Base-by-base conservation (phyloP, 1,139 yeast genomes). In the Debaryomyces sp. region DNA sequence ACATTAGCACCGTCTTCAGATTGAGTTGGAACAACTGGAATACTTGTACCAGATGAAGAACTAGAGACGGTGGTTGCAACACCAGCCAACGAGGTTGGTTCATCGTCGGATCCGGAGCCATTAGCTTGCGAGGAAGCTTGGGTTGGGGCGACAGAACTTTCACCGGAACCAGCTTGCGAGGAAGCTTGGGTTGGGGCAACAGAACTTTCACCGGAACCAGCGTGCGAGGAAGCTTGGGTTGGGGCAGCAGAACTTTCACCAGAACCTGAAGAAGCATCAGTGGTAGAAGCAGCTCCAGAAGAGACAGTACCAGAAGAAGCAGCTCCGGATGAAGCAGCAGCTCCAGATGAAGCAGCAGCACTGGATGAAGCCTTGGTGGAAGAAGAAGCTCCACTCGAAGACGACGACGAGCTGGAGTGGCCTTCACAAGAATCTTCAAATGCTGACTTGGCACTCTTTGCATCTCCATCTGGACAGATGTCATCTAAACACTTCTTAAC, bases 391-490 rank as follows among this genome's bases (percentile, higher is more conserved):
- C 44, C 41, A 22, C 38, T 22, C 30, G 47, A 22, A 13, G 43
- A 37, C 22, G 53, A 38, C 6, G 45, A 24, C 9, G 48, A 36
- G 24, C 54, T 45, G 45, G 58, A 55, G 58, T 65, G 72, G 51
- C 74, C 78, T 32, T 67, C 55, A 70, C 92, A 87, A 21, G 83
- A 63, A 54, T 67, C 56, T 66, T 80, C 64, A 67, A 88, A 87
- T 26, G 85, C 78, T 41, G 73, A 53, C 58, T 71, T 70, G 50
- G 96, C 96, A 49, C 77, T 67, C 47, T 70, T 81, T 39, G 84
- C 74, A 47, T 75, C 70, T 54, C 78, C 85, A 56, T 73, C 66
- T 55, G 95, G 94, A 75, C 96, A 89, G 52, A 74, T 77, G 50
- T 73, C 63, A 49, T 78, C 70, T 70, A 89, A 76, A 74, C 96